These are phyloP conservation scores for Cudoniella acicularis DNA, from an alignment of 495 filamentous ascomycete genomes.

Conservation along the genomic window DNA sequence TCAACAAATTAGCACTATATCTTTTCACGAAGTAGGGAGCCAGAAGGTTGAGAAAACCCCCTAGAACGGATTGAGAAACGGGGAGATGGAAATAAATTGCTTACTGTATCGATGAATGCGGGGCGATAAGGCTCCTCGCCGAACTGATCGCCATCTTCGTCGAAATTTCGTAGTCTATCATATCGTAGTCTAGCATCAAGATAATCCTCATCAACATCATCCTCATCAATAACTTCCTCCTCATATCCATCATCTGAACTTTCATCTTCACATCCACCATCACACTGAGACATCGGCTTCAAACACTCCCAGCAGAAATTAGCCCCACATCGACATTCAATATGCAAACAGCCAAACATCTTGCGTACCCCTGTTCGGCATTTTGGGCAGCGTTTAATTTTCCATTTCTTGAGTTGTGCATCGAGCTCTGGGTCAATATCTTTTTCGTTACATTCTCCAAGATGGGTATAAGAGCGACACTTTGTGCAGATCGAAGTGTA, in stretches of 20 bases:
- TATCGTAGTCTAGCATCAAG: too few relatives aligned
- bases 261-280: constrained; percentile 7
- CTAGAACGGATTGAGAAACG: too few relatives aligned
- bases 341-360: constrained; percentile 26
- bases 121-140: constrained; percentile 16
- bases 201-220: constrained; percentile 22
- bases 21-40: too few relatives aligned
- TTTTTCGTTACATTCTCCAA: constrained; percentile 14
- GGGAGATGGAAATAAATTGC: neutral
- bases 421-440: constrained; percentile 21
- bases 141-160: constrained; percentile 16
- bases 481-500: constrained; percentile 15
- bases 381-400: constrained; percentile 28
- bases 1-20: too few relatives aligned
- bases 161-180: constrained; percentile 7
- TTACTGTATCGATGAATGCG: neutral
- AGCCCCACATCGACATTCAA: constrained; percentile 27
- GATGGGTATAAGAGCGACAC: constrained; percentile 21
- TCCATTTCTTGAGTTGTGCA: constrained; percentile 17
- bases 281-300: constrained; percentile 10
- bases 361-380: constrained; percentile 26
- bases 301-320: constrained; percentile 28
- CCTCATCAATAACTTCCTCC: constrained; percentile 11
- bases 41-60: too few relatives aligned
- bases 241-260: constrained; percentile 13